Evolutionary conservation across 805 yeast genomes (phyloP).

Genomic region (Pichia cephalocereana): DNA sequence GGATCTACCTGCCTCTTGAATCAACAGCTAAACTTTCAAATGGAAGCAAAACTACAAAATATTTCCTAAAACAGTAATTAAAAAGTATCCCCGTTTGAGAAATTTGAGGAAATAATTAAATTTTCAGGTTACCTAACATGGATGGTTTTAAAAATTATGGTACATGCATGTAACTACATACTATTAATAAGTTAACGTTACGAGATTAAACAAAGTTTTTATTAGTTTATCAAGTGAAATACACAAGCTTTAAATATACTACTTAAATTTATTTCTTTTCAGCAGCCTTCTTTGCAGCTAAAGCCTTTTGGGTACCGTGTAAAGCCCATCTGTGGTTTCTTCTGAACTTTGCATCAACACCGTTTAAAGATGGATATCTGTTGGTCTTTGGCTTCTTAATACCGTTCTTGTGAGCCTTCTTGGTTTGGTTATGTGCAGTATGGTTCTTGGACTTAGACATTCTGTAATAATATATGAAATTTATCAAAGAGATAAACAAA

Average conservation of each 20-base stretch:
- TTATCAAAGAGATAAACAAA: not conserved
- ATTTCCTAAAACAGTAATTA: not conserved
- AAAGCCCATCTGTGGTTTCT: slow-evolving; percentile 99
- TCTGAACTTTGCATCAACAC: slow-evolving; percentile 98
- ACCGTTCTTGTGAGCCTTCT: slow-evolving; percentile 99
- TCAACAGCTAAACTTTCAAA: too few species aligned
- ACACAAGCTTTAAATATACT: not conserved
- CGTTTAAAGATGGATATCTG: slow-evolving; percentile 97
- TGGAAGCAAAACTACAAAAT: not conserved
- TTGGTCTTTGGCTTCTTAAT: slow-evolving; percentile 97
- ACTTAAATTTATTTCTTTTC: slow-evolving; percentile 12
- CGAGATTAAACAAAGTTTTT: not conserved
- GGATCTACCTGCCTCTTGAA: too few species aligned
- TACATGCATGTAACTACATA: too few species aligned
- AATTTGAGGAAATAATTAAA: too few species aligned
- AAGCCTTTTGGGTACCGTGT: slow-evolving; percentile 93
- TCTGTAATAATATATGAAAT: slow-evolving; percentile 12
- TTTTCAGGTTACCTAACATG: too few species aligned
- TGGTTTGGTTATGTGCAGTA: slow-evolving; percentile 99
- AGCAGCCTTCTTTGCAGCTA: slow-evolving; percentile 55
- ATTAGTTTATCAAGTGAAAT: not conserved
- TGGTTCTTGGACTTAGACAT: slow-evolving; percentile 99
- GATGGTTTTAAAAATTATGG: too few species aligned
- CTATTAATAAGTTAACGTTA: too few species aligned
- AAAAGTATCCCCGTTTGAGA: not conserved